These are phyloP conservation scores for Centella asiatica DNA, from an alignment of 129 eudicot genomes.

Conservation along the genomic window DNA sequence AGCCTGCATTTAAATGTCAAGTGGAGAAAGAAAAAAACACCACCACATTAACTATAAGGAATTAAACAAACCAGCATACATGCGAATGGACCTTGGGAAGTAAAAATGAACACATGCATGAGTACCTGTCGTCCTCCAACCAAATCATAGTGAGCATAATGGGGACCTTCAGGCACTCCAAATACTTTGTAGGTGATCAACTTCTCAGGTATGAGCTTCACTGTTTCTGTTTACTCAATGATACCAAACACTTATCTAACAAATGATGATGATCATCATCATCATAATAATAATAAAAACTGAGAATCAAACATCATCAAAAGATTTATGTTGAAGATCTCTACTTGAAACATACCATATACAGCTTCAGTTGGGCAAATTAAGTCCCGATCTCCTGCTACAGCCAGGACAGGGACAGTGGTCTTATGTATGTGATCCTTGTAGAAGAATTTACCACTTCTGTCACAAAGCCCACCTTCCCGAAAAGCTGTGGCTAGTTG, in stretches of 20 bases:
- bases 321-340: not conserved
- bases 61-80: no score
- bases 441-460: conserved; percentile 67
- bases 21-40: no score
- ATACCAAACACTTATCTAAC: not conserved
- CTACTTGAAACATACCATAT: conserved; percentile 34
- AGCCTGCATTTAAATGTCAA: conserved; percentile 39
- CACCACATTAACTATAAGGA: no score
- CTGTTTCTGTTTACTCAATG: conserved; percentile 49
- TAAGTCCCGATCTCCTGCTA: conserved; percentile 83
- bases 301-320: not conserved
- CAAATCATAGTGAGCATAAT: conserved; percentile 91
- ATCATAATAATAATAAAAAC: not conserved
- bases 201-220: conserved; percentile 58
- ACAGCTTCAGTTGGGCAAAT: conserved; percentile 99
- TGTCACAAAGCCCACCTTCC: conserved; percentile 69
- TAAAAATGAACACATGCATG: not conserved
- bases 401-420: conserved; percentile 68
- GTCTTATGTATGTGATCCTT: conserved; percentile 77
- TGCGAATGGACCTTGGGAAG: not conserved
- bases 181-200: conserved; percentile 74
- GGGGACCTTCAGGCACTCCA: conserved; percentile 75
- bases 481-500: conserved; percentile 77
- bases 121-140: conserved; percentile 84
- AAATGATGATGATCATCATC: no score